Base-by-base conservation (phyloP, 2,329 filamentous ascomycete species). In the Hyphodiscus sp. region DNA sequence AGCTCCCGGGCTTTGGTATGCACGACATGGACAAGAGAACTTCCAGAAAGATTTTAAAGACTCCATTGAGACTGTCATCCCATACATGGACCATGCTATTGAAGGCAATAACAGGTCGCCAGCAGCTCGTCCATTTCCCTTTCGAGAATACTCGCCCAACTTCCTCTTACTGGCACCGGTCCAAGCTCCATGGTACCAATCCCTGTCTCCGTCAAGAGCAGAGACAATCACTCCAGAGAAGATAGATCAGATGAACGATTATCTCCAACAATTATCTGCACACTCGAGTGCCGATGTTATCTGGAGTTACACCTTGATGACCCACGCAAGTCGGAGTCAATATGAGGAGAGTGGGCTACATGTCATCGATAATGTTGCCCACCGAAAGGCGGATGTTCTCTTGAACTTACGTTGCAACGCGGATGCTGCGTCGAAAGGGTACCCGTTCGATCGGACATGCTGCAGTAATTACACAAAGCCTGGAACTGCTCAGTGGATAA, bases 1-100 rank as follows among this genome's bases (percentile, higher is more conserved):
- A 1, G 73, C 76, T 41, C 72, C 74, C 1, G 81, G 80, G 1
- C 66, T 82, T 20, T 82, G 76, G 76, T 73, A 80, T 62, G 77
- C 78, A 29, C 71, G 74, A 50, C 73, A 79, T 65, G 70, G 76
- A 16, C 71, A 70, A n/a, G 69, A 73, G 19, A 70, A 70, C 43
- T 75, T 72, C 55, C 65, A 77, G 19, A 65, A 70, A 26, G 57
- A 68, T 1, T 82, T 80, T 65, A 71, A 71, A 52, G 65, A 70
- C 33, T 69, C 73, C 15, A 70, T 82, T 43, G 71, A 76, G 43
- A 61, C 66, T 51, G 68, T 82, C 20, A 66, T 70, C n/a, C 69
- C 69, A 3, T 70, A 70, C 55, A 67, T 67, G 64, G 63, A 66
- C 41, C 63, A 65, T 56, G 47, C 46, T 26, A 20, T 66, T 71